phyloP scores from a whole-genome alignment of 2,329 filamentous ascomycete species.

The Lachnellula hyalina region DNA sequence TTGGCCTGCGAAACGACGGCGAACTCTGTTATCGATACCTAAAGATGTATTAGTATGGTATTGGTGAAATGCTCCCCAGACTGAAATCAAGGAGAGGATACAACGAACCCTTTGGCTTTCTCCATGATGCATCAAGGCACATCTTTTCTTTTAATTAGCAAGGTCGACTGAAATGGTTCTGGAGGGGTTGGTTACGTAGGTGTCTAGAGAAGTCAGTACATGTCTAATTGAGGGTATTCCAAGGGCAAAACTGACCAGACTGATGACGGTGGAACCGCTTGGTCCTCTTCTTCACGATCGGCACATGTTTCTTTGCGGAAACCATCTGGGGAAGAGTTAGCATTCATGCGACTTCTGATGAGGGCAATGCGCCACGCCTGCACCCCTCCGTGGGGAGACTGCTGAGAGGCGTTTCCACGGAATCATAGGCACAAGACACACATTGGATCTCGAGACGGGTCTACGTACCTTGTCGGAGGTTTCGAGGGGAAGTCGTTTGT shows the following conservation, averaged over 20 bases:
- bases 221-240: conserved; percentile 50
- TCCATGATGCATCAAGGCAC: conserved; percentile 62
- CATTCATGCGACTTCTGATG: neutral
- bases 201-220: conserved; percentile 47
- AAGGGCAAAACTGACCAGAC: conserved; percentile 51
- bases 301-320: conserved; percentile 98
- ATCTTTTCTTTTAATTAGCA: too few relatives aligned
- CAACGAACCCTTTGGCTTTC: conserved; percentile 88
- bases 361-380: too few relatives aligned
- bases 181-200: too few relatives aligned
- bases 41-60: too few relatives aligned
- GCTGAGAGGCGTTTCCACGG: too few relatives aligned
- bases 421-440: too few relatives aligned
- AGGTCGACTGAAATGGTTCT: too few relatives aligned
- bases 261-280: neutral
- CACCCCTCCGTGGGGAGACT: too few relatives aligned
- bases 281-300: conserved; percentile 99
- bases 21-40: conserved; percentile 88
- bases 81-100: too few relatives aligned
- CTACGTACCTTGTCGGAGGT: conserved; percentile 29
- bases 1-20: conserved; percentile 94
- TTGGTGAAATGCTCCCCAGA: too few relatives aligned
- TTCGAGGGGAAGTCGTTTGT: conserved; percentile 27
- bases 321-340: conserved; percentile 65
- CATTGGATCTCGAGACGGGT: neutral